These are phyloP conservation scores for Neonectria hederae DNA, from an alignment of 2,329 filamentous ascomycete genomes.

Conservation along the genomic window DNA sequence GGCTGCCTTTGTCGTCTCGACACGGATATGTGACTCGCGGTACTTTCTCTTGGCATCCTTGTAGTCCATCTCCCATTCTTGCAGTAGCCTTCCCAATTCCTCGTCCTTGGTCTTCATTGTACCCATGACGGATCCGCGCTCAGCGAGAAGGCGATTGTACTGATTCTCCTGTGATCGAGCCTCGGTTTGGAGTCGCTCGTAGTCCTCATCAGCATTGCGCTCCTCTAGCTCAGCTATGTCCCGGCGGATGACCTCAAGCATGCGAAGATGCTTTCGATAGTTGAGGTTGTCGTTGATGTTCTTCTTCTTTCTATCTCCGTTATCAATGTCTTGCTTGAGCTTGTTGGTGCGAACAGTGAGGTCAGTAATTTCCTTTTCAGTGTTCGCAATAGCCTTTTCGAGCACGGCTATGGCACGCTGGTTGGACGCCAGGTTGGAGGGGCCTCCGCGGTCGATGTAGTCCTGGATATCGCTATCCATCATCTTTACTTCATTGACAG, in stretches of 20 bases:
- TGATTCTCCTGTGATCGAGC: slow-evolving; percentile 72
- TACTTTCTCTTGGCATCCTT: slow-evolving; percentile 82
- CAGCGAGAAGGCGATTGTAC: slow-evolving; percentile 74
- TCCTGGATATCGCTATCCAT: slow-evolving; percentile 80
- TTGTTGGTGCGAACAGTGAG: slow-evolving; percentile 78
- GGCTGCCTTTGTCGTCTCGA: slow-evolving; percentile 90
- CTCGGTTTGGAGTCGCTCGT: slow-evolving; percentile 76
- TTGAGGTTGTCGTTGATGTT: slow-evolving; percentile 90
- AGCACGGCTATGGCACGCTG: slow-evolving; percentile 74
- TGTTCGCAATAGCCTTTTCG: slow-evolving; percentile 69
- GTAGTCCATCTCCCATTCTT: slow-evolving; percentile 88
- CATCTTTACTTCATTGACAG: slow-evolving; percentile 78
- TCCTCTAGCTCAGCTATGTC: slow-evolving; percentile 80
- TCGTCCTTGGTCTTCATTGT: slow-evolving; percentile 86
- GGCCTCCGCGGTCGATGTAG: slow-evolving; percentile 81
- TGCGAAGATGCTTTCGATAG: slow-evolving; percentile 78
- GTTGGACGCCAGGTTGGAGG: slow-evolving; percentile 74
- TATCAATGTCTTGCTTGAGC: slow-evolving; percentile 78
- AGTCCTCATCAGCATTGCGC: slow-evolving; percentile 85
- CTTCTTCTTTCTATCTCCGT: slow-evolving; percentile 83
- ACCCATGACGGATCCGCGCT: slow-evolving; percentile 79
- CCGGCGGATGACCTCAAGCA: slow-evolving; percentile 71
- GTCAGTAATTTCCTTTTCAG: slow-evolving; percentile 74
- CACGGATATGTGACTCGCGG: slow-evolving; percentile 87
- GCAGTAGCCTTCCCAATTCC: slow-evolving; percentile 75